These are phyloP conservation scores for Dentipellis fragilis DNA, from an alignment of 768 basidiomycete species.

Conservation along the genomic window DNA sequence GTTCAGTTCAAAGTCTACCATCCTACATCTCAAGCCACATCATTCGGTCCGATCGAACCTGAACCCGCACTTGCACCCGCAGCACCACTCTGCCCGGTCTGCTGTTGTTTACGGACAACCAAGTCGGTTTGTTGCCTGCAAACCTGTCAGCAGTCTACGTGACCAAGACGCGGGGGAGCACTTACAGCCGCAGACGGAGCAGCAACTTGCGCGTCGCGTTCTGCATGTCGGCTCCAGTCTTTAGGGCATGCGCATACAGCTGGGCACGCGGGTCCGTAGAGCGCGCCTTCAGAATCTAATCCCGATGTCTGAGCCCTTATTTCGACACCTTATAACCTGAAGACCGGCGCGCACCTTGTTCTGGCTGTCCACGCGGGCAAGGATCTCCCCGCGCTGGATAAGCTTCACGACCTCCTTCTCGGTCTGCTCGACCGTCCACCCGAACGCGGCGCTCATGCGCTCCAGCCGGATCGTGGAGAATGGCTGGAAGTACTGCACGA, in stretches of 20 bases:
- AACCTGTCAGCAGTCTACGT: not conserved
- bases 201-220: slow-evolving; percentile 67
- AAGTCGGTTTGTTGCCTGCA: slow-evolving; percentile 74
- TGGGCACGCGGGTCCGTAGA: slow-evolving; percentile 71
- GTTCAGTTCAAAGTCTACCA: no score
- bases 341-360: slow-evolving; percentile 50
- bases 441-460: slow-evolving; percentile 81
- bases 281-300: slow-evolving; percentile 69
- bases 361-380: slow-evolving; percentile 80
- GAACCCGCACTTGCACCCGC: not conserved
- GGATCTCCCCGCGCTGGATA: slow-evolving; percentile 69
- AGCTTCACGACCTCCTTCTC: slow-evolving; percentile 66
- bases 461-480: slow-evolving; percentile 77
- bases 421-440: slow-evolving; percentile 64
- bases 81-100: slow-evolving; percentile 15
- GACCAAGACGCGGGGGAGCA: slow-evolving; percentile 5
- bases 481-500: slow-evolving; percentile 85
- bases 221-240: slow-evolving; percentile 63
- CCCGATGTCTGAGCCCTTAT: not conserved
- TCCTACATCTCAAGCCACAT: no score
- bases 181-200: slow-evolving; percentile 78
- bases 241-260: slow-evolving; percentile 66
- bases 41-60: no score
- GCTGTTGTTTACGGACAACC: slow-evolving; percentile 51
- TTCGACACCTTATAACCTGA: not conserved